Evolutionary conservation across 768 basidiomycete genomes (phyloP), one percentile per base, ranked within the genome.

Genomic region (Termitomyces sp.): DNA sequence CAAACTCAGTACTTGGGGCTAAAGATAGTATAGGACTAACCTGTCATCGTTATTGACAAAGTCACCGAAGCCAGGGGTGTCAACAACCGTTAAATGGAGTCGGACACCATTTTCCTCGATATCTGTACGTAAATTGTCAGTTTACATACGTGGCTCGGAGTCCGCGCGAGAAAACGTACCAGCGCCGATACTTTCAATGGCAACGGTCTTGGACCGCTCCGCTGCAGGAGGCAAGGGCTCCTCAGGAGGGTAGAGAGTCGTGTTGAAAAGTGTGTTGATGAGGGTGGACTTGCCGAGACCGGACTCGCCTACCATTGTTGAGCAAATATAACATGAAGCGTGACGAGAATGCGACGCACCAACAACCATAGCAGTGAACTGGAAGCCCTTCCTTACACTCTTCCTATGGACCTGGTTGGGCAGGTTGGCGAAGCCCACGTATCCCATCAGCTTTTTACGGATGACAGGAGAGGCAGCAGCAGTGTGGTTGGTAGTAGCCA

Each of bases 331-430:
- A 60, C 65, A 57, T 52, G 52, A 49, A 57, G 50, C 61, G 59
- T 57, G 55, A 65, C 60, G 54, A 52, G 62, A 60, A 44, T 41
- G 35, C 39, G 50, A 56, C 62, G 39, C 28, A 96, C 96, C 96
- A 69, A 99, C 96, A 61, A 99, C 96, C 97, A 99, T 98, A 63
- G 86, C 81, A 54, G 94, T 96, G 78, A 99, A 99, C 73, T 98
- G 93, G 81, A 98, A 99, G 44, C 97, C 96, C 75, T 94, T 98
- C 78, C 94, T 83, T 47, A 97, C 90, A 66, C 94, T 96, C 79
- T 97, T 93, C 74, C 97, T 88, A 76, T 99, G 97, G 44, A 98
- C 96, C 74, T 99, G 97, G 82, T 99, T 98, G 49, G 97, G 97
- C 50, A 99, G 82, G 73, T 97, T 98, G 69, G 95, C 93, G 69